These are phyloP conservation scores for Cladosporium sp. DNA, from an alignment of 2,329 filamentous ascomycete species.

Conservation along the genomic window DNA sequence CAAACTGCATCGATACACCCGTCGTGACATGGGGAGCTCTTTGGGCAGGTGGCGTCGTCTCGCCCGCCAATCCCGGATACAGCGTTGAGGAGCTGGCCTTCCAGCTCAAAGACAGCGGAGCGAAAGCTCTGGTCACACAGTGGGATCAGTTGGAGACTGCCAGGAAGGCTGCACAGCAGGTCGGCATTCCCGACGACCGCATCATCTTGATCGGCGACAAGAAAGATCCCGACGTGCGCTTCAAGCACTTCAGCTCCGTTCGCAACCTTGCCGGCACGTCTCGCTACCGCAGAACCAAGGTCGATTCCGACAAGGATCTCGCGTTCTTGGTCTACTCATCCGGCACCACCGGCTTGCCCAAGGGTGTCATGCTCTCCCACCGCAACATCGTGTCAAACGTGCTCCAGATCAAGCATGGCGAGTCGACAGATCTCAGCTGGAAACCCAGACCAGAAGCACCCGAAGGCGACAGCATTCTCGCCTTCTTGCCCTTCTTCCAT, in stretches of 20 bases:
- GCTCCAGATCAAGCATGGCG: conserved; percentile 45
- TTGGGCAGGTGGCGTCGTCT: conserved; percentile 80
- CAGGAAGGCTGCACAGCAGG: conserved; percentile 66
- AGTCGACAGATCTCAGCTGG: conserved; percentile 55
- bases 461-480: conserved; percentile 71
- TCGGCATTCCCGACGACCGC: conserved; percentile 68
- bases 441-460: conserved; percentile 48
- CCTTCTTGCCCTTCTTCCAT: conserved; percentile 86
- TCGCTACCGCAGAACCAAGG: conserved; percentile 61
- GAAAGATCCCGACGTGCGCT: conserved; percentile 58
- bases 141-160: conserved; percentile 65
- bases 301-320: conserved; percentile 71
- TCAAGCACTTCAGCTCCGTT: conserved; percentile 74
- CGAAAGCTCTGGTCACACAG: conserved; percentile 76
- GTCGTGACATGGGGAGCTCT: conserved; percentile 74
- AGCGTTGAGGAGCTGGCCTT: conserved; percentile 80
- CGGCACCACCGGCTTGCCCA: conserved; percentile 87
- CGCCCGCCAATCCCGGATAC: conserved; percentile 87
- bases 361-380: conserved; percentile 87
- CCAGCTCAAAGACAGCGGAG: conserved; percentile 77
- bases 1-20: conserved; percentile 83
- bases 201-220: conserved; percentile 76
- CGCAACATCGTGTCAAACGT: conserved; percentile 77
- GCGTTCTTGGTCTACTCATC: conserved; percentile 87
- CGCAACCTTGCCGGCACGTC: conserved; percentile 63